phyloP scores from a whole-genome alignment of 768 basidiomycete species.

The Lentinula guzmanii region DNA sequence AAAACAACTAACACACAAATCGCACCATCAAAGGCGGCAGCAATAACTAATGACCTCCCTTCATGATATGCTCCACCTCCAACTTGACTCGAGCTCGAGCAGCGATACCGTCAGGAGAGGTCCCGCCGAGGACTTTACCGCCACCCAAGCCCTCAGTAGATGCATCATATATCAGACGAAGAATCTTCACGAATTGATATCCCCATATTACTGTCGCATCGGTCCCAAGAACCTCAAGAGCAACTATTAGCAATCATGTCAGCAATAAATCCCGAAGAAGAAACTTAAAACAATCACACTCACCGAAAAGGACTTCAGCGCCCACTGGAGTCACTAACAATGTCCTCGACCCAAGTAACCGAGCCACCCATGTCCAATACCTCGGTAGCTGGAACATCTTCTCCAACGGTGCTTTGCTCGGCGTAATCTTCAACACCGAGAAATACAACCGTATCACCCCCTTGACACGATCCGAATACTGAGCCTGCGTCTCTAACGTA shows the following conservation, averaged over 20 bases:
- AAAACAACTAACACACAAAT: neutral
- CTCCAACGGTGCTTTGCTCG: conserved; percentile 36
- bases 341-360: conserved; percentile 46
- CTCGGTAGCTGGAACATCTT: conserved; percentile 54
- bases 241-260: conserved; percentile 35
- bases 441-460: conserved; percentile 89
- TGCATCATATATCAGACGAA: conserved; percentile 60
- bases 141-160: conserved; percentile 47
- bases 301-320: conserved; percentile 65
- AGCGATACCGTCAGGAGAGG: conserved; percentile 53
- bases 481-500: conserved; percentile 47
- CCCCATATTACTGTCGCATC: conserved; percentile 64
- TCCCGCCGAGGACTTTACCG: conserved; percentile 50
- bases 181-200: conserved; percentile 71
- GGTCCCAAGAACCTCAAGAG: conserved; percentile 62
- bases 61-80: conserved; percentile 61
- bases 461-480: conserved; percentile 61
- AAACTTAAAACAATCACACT: conserved; percentile 17
- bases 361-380: conserved; percentile 69
- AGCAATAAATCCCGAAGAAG: neutral
- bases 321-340: conserved; percentile 56
- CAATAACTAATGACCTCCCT: neutral
- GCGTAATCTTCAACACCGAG: conserved; percentile 48
- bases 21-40: neutral
- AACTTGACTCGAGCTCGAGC: conserved; percentile 59